phyloP scores from a whole-genome alignment of 345 rosid species.

The Eucalyptus pauciflora region DNA sequence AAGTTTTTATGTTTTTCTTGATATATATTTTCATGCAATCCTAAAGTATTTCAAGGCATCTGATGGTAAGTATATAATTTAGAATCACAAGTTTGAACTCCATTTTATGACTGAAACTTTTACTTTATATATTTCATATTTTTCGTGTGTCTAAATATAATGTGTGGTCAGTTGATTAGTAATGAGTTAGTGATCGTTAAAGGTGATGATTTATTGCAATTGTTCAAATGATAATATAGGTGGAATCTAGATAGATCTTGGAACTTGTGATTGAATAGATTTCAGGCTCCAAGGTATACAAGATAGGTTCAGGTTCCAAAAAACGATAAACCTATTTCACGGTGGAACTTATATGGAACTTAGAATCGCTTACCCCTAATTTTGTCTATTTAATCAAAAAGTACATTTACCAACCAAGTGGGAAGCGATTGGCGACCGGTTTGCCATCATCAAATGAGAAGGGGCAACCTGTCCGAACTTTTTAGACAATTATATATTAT shows the following conservation, averaged over 20 bases:
- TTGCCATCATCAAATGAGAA: neutral
- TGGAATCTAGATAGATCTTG: too few relatives aligned
- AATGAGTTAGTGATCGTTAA: neutral
- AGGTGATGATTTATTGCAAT: too few relatives aligned
- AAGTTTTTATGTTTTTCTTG: too few relatives aligned
- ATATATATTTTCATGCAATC: neutral
- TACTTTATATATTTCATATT: neutral
- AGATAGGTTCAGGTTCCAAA: fast-evolving
- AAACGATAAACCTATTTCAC: neutral
- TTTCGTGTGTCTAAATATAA: neutral
- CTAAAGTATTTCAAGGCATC: too few relatives aligned
- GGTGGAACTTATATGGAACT: too few relatives aligned
- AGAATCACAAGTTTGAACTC: neutral
- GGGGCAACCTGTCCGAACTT: neutral
- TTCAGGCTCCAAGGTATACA: too few relatives aligned
- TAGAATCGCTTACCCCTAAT: neutral
- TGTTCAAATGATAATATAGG: too few relatives aligned
- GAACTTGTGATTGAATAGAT: neutral
- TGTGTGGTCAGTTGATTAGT: neutral
- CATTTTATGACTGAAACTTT: too few relatives aligned
- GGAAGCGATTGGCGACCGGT: neutral
- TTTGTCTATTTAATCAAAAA: neutral
- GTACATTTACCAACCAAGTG: neutral
- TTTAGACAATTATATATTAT: neutral
- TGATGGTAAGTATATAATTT: too few relatives aligned